Conservation (phyloP, 768 basidiomycete species). For the Pholiota molesta region DNA sequence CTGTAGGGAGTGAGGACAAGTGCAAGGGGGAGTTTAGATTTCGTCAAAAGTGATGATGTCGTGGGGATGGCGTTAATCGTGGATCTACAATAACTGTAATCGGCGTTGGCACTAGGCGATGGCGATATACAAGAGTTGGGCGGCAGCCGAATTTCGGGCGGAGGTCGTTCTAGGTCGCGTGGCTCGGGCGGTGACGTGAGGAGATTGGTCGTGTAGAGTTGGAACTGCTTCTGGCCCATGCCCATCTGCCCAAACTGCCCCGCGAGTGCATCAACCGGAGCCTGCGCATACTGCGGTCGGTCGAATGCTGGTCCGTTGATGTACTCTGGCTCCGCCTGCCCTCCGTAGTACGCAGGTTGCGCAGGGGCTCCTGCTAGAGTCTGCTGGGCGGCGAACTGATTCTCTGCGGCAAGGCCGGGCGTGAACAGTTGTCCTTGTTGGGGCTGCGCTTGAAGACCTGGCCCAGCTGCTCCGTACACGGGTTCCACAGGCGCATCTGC, state of each 20-base stretch:
- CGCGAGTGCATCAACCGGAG: constrained; percentile 64
- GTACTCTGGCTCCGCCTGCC: constrained; percentile 50
- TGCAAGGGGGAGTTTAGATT: constrained; percentile 89
- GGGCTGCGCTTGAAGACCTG: constrained; percentile 41
- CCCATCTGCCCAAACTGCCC: constrained; percentile 93
- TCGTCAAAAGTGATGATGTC: constrained; percentile 81
- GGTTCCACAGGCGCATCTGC: constrained; percentile 48
- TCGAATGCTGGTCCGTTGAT: constrained; percentile 43
- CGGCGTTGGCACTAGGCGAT: constrained; percentile 79
- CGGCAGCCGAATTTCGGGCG: constrained; percentile 90
- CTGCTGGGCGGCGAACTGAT: constrained; percentile 69
- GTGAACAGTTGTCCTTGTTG: constrained; percentile 73
- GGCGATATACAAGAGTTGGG: constrained; percentile 81
- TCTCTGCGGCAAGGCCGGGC: constrained; percentile 75
- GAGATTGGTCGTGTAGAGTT: constrained; percentile 87
- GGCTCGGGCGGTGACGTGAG: constrained; percentile 94
- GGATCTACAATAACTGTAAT: constrained; percentile 88
- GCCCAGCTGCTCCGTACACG: constrained; percentile 38
- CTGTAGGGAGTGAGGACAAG: constrained; percentile 92
- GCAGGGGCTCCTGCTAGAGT: constrained; percentile 23
- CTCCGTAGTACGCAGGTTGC: constrained; percentile 44
- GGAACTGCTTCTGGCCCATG: constrained; percentile 73
- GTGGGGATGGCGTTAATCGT: constrained; percentile 95
- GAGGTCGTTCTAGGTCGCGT: constrained; percentile 74
- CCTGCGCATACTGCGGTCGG: constrained; percentile 47